Evolutionary conservation across 2,329 filamentous ascomycete species (phyloP), one percentile per base, ranked within the genome.

Genomic region (Apiospora sp.): DNA sequence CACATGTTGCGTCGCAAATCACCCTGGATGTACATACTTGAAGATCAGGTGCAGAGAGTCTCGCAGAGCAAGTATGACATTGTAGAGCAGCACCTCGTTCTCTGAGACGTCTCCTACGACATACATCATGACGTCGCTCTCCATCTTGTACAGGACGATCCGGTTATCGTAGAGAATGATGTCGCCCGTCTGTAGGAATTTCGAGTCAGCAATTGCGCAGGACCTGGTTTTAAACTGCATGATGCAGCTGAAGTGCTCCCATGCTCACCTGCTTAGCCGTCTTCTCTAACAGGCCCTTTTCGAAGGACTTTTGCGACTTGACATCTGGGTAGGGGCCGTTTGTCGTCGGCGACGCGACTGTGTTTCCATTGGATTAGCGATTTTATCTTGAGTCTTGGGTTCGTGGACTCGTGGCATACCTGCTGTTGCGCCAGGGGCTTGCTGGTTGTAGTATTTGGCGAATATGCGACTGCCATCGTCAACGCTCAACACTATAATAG

Each of bases 161-260:
- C 94, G 91, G 86, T 97, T 97, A 85, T 99, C 96, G 85, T 98
- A 98, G 72, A 99, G 91, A 78, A 99, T 97, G 79, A 99, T 96
- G 85, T 98, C 96, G 78, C 93, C 69, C 37, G 69, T 71, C 69
- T 70, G 12, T 58, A n/a, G 1, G 58, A 6, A n/a, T 19, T 46
- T 8, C n/a, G 37, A 13, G 58, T 72, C 37, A 72, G 71, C 69
- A 49, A 22, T 37, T 70, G 68, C 46, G 44, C 16, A 10, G 34
- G 46, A n/a, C 34, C 41, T 13, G 19, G 34, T 24, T 30, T 22
- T n/a, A 8, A 5, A 41, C 58, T 64, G 58, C 58, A 19, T 64
- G 22, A n/a, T 14, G 19, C 58, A 64, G 58, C 34, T 24, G 10
- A 14, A 13, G 34, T 24, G 30, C 8, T 41, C 58, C 8, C 22